Conservation (phyloP, 305 asterid species). For the Fraxinus nigra region DNA sequence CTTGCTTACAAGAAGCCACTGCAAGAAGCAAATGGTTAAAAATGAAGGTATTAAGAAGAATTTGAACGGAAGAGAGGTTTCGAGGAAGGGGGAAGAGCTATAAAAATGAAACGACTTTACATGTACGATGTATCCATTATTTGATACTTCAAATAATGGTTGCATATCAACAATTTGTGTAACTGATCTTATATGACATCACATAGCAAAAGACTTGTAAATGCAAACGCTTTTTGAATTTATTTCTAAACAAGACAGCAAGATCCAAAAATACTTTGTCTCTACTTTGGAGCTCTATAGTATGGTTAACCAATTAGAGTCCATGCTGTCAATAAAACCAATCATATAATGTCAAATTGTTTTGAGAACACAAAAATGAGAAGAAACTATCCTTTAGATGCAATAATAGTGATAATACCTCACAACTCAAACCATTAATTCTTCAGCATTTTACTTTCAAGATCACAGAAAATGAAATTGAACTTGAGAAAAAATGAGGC, state of each 20-base stretch:
- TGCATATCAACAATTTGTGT: not conserved
- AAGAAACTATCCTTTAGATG: not conserved
- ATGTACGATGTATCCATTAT: not conserved
- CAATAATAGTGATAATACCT: not conserved
- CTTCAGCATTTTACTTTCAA: not conserved
- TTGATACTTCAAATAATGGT: not conserved
- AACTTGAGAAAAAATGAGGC: slow-evolving; percentile 3
- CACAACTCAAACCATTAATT: slow-evolving; percentile 8
- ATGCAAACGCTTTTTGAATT: not conserved
- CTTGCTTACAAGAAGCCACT: slow-evolving; percentile 88
- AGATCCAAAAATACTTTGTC: not conserved
- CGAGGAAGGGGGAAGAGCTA: not conserved
- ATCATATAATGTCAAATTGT: not conserved
- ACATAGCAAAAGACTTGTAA: not conserved
- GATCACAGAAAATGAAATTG: not conserved
- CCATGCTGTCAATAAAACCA: not conserved
- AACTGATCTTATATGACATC: not conserved
- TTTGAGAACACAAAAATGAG: not conserved
- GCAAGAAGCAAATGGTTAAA: slow-evolving; percentile 33
- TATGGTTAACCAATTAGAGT: not conserved
- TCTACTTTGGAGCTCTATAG: not conserved
- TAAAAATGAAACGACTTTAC: not conserved
- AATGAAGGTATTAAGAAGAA: slow-evolving; percentile 11
- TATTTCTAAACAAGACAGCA: not conserved
- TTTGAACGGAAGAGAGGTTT: not conserved